Percentiles rank a stretch among this genome's conserved stretches.
phyloP scores from a whole-genome alignment of 164 flowering plant genomes.

The Vitis vinifera region ASM3070453v1 NC_081820.1:19843501-19844000 shows the following conservation, averaged over 20 bases:
- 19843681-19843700: background rate
- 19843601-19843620: background rate
- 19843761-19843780: no score
- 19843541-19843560: no score
- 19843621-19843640: background rate
- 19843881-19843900: no score
- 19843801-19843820: no score
- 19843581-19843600: no score
- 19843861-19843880: no score
- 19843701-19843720: background rate
- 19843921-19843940: background rate
- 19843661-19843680: background rate
- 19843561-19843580: no score
- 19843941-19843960: background rate
- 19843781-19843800: no score
- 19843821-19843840: no score
- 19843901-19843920: background rate
- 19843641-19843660: background rate
- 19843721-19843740: background rate
- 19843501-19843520: constrained; percentile 43
- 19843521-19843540: background rate
- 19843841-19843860: no score
- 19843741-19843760: background rate
- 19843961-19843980: background rate
- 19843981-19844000: background rate